Percentiles rank a stretch among this genome's conserved stretches.
phyloP scores from a whole-genome alignment of 2,329 filamentous ascomycete genomes.

The Talaromyces atroroseus region DNA sequence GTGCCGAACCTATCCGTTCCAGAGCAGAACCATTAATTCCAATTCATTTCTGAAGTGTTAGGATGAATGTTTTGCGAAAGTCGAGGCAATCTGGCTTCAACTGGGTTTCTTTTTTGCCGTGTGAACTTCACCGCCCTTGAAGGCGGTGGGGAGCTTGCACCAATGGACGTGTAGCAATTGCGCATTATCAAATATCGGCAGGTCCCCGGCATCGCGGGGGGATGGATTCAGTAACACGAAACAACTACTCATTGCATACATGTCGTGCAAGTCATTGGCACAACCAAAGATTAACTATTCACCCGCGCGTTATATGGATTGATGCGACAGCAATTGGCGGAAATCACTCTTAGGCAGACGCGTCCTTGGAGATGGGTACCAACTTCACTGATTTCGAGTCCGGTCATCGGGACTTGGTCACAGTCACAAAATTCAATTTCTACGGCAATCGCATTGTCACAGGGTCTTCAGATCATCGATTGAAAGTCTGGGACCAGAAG shows the following conservation, averaged over 20 bases:
- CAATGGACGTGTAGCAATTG: conserved; percentile 10
- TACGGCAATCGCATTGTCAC: conserved; percentile 90
- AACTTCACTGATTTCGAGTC: conserved; percentile 41
- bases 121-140: conserved; percentile 21
- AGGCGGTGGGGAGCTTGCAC: background rate
- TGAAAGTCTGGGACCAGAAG: conserved; percentile 79
- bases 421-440: conserved; percentile 82
- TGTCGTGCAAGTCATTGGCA: background rate
- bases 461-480: conserved; percentile 84
- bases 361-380: conserved; percentile 26
- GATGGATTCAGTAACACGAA: background rate
- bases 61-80: background rate
- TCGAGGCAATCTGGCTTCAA: conserved; percentile 30
- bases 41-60: background rate
- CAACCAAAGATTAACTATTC: background rate
- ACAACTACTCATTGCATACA: background rate
- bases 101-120: conserved; percentile 11
- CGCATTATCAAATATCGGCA: conserved; percentile 3
- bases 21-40: background rate
- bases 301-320: background rate
- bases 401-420: conserved; percentile 60
- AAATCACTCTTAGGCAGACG: background rate
- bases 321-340: background rate
- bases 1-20: background rate
- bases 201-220: conserved; percentile 7